phyloP scores from a whole-genome alignment of 148 eudicot genomes.

The Diospyros kaki region DNA sequence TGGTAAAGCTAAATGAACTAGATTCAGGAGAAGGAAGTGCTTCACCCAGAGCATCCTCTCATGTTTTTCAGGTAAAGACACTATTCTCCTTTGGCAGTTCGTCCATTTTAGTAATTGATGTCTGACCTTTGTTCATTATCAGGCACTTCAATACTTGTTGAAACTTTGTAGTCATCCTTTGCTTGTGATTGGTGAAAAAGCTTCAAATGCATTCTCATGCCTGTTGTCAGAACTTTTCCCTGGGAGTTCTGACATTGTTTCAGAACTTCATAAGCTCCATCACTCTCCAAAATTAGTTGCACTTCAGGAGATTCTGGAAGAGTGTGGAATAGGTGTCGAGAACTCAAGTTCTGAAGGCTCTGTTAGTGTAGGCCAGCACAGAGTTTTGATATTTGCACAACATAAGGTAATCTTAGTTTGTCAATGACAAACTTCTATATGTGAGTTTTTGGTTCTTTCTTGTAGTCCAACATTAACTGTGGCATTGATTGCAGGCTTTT shows the following conservation, averaged over 20 bases:
- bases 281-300: conserved; percentile 99
- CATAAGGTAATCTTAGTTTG: conserved; percentile 44
- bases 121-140: conserved; percentile 13
- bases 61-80: conserved; percentile 70
- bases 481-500: conserved; percentile 54
- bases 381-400: conserved; percentile 98
- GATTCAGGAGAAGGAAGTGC: conserved; percentile 51
- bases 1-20: conserved; percentile 53
- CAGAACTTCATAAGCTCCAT: conserved; percentile 85
- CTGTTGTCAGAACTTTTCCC: conserved; percentile 56
- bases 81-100: background rate
- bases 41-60: conserved; percentile 74
- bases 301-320: conserved; percentile 93
- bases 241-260: conserved; percentile 39
- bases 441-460: conserved; percentile 5
- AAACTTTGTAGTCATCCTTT: conserved; percentile 98
- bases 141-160: conserved; percentile 90
- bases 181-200: conserved; percentile 75
- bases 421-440: background rate
- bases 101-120: conserved; percentile 11
- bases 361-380: conserved; percentile 78
- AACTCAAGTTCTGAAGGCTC: conserved; percentile 69
- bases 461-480: conserved; percentile 8
- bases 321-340: conserved; percentile 94
- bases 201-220: conserved; percentile 50